A percentile compares a stretch with the other conserved stretches of the same genome.
phyloP scores from a whole-genome alignment of 768 basidiomycete genomes.

The Kwoniella europaea region DNA sequence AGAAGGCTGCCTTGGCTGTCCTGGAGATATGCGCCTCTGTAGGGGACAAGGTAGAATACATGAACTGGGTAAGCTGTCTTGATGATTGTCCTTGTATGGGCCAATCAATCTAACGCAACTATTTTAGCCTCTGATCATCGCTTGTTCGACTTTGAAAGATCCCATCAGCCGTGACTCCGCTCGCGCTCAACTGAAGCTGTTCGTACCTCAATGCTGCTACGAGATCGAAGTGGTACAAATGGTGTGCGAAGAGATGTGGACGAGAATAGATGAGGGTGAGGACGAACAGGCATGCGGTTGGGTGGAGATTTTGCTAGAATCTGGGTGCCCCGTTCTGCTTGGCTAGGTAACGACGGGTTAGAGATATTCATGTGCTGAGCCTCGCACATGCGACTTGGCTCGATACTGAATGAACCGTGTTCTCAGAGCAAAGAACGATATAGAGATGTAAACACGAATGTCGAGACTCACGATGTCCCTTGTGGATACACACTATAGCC shows the following conservation, averaged over 20 bases:
- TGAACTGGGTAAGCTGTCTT: conserved; percentile 37
- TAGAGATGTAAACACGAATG: neutral
- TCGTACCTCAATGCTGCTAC: conserved; percentile 38
- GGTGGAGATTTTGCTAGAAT: conserved; percentile 36
- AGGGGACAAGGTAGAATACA: conserved; percentile 39
- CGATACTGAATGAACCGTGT: no score
- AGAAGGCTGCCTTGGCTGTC: conserved; percentile 26
- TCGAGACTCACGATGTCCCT: neutral
- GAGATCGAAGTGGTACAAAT: conserved; percentile 29
- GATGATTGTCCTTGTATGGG: neutral
- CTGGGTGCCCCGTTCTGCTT: conserved; percentile 22
- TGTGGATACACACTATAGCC: neutral
- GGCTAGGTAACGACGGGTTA: neutral
- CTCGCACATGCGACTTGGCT: no score
- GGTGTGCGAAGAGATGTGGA: conserved; percentile 37
- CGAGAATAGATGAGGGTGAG: conserved; percentile 32
- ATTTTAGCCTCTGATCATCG: conserved; percentile 32
- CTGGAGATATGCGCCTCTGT: conserved; percentile 26
- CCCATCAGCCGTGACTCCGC: conserved; percentile 11
- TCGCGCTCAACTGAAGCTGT: conserved; percentile 23
- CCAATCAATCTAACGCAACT: neutral
- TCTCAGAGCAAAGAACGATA: no score
- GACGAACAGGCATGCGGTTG: conserved; percentile 34
- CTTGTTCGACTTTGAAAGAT: conserved; percentile 21
- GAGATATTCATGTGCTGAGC: no score